A percentile compares a stretch with the other conserved stretches of the same genome.
Evolutionary conservation across 345 rosid genomes (phyloP).

Genomic region (Cardamine chenopodiifolia): DNA sequence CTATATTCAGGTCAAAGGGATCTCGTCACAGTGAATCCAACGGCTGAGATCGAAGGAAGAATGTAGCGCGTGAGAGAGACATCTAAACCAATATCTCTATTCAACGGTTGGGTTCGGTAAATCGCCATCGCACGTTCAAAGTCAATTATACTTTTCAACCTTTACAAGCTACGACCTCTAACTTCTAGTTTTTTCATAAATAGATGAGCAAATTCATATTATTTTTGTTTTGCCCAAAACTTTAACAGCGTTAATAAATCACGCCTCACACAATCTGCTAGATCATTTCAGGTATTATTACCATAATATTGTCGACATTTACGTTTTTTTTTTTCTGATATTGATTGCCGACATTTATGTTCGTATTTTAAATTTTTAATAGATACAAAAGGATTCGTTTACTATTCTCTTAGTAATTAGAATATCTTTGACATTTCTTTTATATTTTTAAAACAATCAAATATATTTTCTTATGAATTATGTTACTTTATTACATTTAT

Average conservation of each 20-base stretch:
- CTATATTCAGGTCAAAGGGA: constrained; percentile 23
- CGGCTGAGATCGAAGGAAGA: constrained; percentile 32
- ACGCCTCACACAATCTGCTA: not conserved
- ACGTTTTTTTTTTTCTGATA: too few relatives aligned
- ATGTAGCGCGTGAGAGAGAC: constrained; percentile 36
- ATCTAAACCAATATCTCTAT: not conserved
- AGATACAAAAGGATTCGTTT: not conserved
- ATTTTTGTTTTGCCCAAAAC: not conserved
- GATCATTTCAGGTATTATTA: not conserved
- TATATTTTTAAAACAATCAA: not conserved
- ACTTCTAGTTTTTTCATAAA: not conserved
- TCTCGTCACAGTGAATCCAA: constrained; percentile 29
- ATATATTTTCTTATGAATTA: too few relatives aligned
- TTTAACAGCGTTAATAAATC: not conserved
- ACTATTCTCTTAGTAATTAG: not conserved
- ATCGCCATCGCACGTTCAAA: constrained; percentile 33
- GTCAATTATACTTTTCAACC: constrained; percentile 30
- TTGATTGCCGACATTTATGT: not conserved
- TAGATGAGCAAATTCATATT: not conserved
- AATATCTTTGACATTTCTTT: not conserved
- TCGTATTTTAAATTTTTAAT: not conserved
- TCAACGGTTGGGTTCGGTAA: constrained; percentile 36
- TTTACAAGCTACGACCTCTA: constrained; percentile 16
- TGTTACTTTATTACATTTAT: too few relatives aligned
- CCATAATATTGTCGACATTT: too few relatives aligned